Base-by-base conservation (phyloP, 2,329 filamentous ascomycete species). In the Nothopassalora personata region DNA sequence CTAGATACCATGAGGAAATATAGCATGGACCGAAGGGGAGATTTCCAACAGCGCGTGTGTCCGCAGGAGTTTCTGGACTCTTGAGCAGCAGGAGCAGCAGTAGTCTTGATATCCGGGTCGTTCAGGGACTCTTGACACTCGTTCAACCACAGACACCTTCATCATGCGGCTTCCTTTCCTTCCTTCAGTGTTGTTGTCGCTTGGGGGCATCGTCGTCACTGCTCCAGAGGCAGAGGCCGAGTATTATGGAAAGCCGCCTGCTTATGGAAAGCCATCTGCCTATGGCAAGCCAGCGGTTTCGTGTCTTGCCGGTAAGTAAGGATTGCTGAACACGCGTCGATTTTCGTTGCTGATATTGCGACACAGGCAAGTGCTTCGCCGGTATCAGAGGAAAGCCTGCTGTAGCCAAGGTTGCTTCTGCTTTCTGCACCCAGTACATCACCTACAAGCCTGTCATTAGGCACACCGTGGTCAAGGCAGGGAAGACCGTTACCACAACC, bases 381-480 rank as follows among this genome's bases (percentile, higher is more conserved):
- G 23, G 19, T 13, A 28, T 59, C 28, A 51, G 49, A n/a, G 9
- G 30, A 15, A 34, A 34, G 10, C 39, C 39, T 7, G 11, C 34
- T 27, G 34, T 10, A 27, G 46, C 53, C 27, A 53, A 27, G 47
- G 52, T 36, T 3, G 57, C 53, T 13, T 59, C 53, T 11, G 48
- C 53, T 7, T 30, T 59, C 36, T 59, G 57, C 39, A 55, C n/a
- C 31, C 51, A 52, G 34, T 59, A 56, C 53, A 59, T 59, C 36
- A 53, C n/a, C 34, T 19, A 27, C 34, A n/a, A 39, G 36, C 36
- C 36, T 39, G 9, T 13, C 15, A 39, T n/a, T 13, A 36, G 34
- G 56, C 19, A 39, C 57, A 62, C 43, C 47, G 57, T 30, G 51
- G 59, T 31, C 46, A 54, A 18, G 28, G 47, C 53, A 4, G 28